Conservation (phyloP, 2,329 filamentous ascomycete genomes). For the Orbilia quercus region DNA sequence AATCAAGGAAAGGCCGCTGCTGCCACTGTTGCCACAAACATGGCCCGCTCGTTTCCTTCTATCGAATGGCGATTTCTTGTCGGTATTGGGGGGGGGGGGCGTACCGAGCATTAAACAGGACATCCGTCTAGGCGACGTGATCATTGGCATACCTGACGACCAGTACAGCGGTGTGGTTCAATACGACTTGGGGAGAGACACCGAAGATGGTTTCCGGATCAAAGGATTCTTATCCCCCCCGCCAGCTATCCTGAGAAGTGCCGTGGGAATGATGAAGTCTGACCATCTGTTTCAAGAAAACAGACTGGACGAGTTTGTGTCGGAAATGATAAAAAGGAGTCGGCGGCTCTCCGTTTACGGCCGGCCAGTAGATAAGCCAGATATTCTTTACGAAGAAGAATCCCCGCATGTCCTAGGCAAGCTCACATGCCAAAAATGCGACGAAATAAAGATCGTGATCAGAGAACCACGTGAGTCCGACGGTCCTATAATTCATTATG, state of each 20-base stretch:
- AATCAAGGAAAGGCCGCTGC: conserved; percentile 60
- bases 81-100: conserved; percentile 60
- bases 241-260: conserved; percentile 1
- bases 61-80: conserved; percentile 60
- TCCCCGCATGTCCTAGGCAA: conserved; percentile 6
- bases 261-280: conserved; percentile 9
- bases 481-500: conserved; percentile 23
- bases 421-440: conserved; percentile 12
- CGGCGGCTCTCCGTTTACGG: not conserved
- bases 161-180: conserved; percentile 18
- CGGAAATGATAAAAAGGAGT: not conserved
- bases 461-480: not conserved
- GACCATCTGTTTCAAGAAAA: not conserved
- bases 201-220: conserved; percentile 10
- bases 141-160: conserved; percentile 53
- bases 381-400: conserved; percentile 14
- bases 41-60: conserved; percentile 59
- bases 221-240: conserved; percentile 19
- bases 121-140: conserved; percentile 51
- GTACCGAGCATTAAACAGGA: conserved; percentile 49
- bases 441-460: not conserved
- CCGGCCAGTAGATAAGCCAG: conserved; percentile 4
- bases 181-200: conserved; percentile 27
- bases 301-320: conserved; percentile 11
- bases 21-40: conserved; percentile 58